A percentile compares a stretch with the other conserved stretches of the same genome.
These are phyloP conservation scores for Ramaria sp. DNA, from an alignment of 768 basidiomycete species.

Conservation along the genomic window DNA sequence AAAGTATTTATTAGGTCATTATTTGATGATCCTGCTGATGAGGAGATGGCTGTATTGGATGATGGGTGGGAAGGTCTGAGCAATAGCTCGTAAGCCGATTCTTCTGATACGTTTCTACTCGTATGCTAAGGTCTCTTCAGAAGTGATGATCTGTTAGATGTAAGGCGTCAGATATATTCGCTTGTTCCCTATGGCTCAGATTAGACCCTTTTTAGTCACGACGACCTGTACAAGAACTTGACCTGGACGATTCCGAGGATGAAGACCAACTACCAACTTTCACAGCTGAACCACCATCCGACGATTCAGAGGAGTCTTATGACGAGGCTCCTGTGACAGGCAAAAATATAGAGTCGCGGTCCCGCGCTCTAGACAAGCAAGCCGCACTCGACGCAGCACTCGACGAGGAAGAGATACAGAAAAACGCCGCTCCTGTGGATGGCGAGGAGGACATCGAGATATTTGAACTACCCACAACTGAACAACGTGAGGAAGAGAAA, in stretches of 20 bases:
- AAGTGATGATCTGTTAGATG: conserved; percentile 5
- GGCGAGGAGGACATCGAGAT: conserved; percentile 35
- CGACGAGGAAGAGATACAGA: conserved; percentile 30
- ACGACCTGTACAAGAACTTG: conserved; percentile 13
- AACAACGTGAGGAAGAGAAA: conserved; percentile 66
- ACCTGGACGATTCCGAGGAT: conserved; percentile 40
- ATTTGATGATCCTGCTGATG: conserved; percentile 37
- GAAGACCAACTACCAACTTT: conserved; percentile 23
- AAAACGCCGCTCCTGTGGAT: conserved; percentile 34
- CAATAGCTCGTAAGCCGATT: conserved; percentile 16
- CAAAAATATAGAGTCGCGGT: conserved; percentile 74
- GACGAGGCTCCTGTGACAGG: conserved; percentile 46
- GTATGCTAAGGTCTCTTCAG: neutral
- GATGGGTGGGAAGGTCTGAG: conserved; percentile 24
- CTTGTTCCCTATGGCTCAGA: neutral
- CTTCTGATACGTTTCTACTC: neutral
- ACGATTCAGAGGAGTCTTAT: conserved; percentile 37
- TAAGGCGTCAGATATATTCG: neutral
- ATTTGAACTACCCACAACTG: conserved; percentile 59
- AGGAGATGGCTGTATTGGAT: conserved; percentile 19
- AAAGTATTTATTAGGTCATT: conserved; percentile 25
- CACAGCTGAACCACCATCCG: conserved; percentile 14
- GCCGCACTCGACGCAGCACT: conserved; percentile 38
- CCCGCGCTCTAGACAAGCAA: conserved; percentile 62
- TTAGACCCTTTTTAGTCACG: conserved; percentile 1